Percentiles rank a stretch among this genome's conserved stretches.
These are phyloP conservation scores for Aristolochia fimbriata DNA, from an alignment of 164 flowering plant species.

Conservation along the genomic window DNA sequence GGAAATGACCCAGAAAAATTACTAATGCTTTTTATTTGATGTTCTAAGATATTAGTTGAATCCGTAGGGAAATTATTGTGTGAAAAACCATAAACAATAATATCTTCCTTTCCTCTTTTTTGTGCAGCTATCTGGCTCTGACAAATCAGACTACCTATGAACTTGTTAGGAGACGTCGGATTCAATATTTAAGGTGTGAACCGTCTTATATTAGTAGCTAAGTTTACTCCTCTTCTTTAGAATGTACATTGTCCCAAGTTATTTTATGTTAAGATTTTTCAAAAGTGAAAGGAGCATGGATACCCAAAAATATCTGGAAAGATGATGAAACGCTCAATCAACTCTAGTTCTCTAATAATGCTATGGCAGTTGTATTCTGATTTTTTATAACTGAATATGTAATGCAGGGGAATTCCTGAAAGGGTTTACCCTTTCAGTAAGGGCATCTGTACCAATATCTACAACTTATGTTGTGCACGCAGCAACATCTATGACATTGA, in stretches of 20 bases:
- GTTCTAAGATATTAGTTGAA: no score
- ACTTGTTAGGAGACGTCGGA: constrained; percentile 77
- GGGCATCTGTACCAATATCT: constrained; percentile 67
- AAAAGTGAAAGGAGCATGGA: no score
- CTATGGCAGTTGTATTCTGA: neutral
- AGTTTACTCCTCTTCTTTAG: neutral
- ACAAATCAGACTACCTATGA: constrained; percentile 95
- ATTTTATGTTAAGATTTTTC: neutral
- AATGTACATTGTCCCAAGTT: neutral
- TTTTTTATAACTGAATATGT: neutral
- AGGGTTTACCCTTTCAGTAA: constrained; percentile 86
- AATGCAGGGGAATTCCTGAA: constrained; percentile 65
- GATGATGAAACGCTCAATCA: neutral
- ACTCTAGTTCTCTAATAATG: neutral
- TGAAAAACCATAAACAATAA: no score
- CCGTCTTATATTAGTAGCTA: neutral
- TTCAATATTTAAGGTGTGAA: constrained; percentile 19
- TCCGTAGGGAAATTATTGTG: no score
- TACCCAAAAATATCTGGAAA: no score
- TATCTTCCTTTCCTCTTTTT: neutral
- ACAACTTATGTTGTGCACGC: constrained; percentile 50
- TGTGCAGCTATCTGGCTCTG: constrained; percentile 66
- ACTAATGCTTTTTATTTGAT: no score
- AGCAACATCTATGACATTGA: constrained; percentile 42
- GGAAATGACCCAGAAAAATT: no score